Base-by-base conservation (phyloP, 2,329 filamentous ascomycete species). In the Sclerotinia spermophila region DNA sequence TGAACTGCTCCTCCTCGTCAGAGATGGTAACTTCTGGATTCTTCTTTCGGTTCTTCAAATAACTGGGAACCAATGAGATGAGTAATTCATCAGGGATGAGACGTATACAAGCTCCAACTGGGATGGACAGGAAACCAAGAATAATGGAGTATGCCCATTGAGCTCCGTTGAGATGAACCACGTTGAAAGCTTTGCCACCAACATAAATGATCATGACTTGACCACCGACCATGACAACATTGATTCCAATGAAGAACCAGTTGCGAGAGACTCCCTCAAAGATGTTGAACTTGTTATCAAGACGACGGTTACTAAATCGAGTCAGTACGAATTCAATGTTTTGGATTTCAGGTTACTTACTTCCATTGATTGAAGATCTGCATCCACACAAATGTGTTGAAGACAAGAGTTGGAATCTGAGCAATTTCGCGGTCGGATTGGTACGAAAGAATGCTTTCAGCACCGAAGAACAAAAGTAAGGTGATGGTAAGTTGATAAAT, bases 301-400 rank as follows among this genome's bases (percentile, higher is more conserved):
- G 85, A 19, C 95, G 93, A 71, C 95, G 93, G 82, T 97, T 97
- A 84, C 87, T 90, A 72, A 6, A 38, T 53, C 79, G 73, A 79
- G 79, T 74, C 74, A 73, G 69, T 59, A 53, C 44, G 7, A n/a
- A 7, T 51, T 10, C 27, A 48, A 48, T 13, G 24, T 51, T 45
- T 11, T 66, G 73, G 65, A 75, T 60, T 70, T 70, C 24, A 38
- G 21, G 66, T 13, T 73, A 88, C 88, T 87, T 85, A 90, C 88
- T 98, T 98, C 87, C 96, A 92, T 79, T 97, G 92, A 82, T 98
- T 98, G 84, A 98, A 98, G 76, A 98, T 96, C 77, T 98, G 95
- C 94, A 98, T 97, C 95, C 95, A 98, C 68, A 97, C 95, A 79
- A 98, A 98, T 0, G 93, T 96, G 83, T 98, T 98, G 86, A 98